phyloP scores from a whole-genome alignment of 305 asterid species.

The Rubia tinctorum region DNA sequence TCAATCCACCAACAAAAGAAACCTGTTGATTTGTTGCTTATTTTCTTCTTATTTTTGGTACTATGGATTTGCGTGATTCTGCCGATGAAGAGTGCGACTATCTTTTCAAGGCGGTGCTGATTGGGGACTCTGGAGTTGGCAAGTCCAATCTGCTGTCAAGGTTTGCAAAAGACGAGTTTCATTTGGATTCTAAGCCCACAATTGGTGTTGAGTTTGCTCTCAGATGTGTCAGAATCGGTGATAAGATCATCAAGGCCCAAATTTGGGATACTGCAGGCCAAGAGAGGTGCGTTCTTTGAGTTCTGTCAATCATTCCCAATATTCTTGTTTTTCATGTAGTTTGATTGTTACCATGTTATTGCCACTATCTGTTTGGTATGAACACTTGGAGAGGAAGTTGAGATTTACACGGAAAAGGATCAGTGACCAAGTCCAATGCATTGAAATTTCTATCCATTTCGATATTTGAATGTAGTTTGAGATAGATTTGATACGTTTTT shows the following conservation, averaged over 20 bases:
- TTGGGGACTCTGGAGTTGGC: constrained; percentile 88
- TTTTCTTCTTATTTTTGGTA: neutral
- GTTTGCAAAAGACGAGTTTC: constrained; percentile 62
- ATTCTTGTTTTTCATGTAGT: neutral
- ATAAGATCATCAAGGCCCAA: constrained; percentile 82
- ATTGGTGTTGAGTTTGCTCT: constrained; percentile 91
- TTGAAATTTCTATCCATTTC: neutral
- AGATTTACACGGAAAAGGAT: neutral
- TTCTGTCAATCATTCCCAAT: neutral
- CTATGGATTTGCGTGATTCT: constrained; percentile 38
- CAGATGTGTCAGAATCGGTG: constrained; percentile 60
- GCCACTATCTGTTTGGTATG: neutral
- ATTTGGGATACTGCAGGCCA: constrained; percentile 97
- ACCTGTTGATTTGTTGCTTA: neutral
- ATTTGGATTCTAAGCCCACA: constrained; percentile 78
- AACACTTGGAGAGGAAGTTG: neutral
- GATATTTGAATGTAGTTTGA: neutral
- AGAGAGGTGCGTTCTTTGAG: constrained; percentile 42
- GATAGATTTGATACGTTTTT: neutral
- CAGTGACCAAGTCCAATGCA: neutral
- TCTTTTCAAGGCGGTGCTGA: constrained; percentile 76
- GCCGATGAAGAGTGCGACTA: constrained; percentile 88
- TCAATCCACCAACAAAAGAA: neutral
- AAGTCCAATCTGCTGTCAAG: constrained; percentile 71
- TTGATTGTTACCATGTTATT: neutral